Evolutionary conservation across 108 stramenopile species (phyloP), one percentile per base, ranked within the genome.

Genomic region (Nitzschia sp.): DNA sequence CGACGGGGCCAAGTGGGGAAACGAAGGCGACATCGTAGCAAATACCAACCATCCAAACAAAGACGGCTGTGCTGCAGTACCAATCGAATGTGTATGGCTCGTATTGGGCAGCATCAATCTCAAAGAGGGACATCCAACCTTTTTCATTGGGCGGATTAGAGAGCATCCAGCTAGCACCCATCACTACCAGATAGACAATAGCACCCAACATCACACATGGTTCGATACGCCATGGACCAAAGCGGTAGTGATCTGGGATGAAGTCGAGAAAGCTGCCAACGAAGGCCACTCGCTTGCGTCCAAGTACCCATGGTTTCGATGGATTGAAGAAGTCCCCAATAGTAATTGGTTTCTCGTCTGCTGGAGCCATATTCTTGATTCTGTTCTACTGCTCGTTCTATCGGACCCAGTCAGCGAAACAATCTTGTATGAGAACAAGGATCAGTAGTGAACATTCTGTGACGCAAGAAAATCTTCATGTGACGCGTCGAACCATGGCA

Each of bases 241-340:
- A 72, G 9, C 89, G 70, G 43, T 87, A 80, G 41, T 75, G 50
- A 0, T 65, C 41, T 26, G 94, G 94, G 21, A 92, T 71, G 82
- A 84, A 91, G 51, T 89, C 77, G 65, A 92, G 90, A 74, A 77
- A 86, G 17, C n/a, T 17, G 19, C 87, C 87, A n/a, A 64, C 50
- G 6, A 83, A 80, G 21, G 87, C 86, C 44, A 80, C 57, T 5
- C 22, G 17, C 2, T 22, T 22, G 20, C 72, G 55, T 20, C 72
- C 75, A 59, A 87, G 72, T 19, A 82, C 68, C 86, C 86, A 87
- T 42, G 85, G 85, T 42, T 78, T 59, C 10, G 42, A 53, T 43
- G 72, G 65, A 59, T 80, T 77, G 20, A 84, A 54, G 51, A 80
- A 68, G 59, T 80, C 71, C 20, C 46, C 46, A 48, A 48, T 15